Evolutionary conservation across 176 grass and related monocot genomes (phyloP).

Genomic region (Aegilops tauschii): DNA sequence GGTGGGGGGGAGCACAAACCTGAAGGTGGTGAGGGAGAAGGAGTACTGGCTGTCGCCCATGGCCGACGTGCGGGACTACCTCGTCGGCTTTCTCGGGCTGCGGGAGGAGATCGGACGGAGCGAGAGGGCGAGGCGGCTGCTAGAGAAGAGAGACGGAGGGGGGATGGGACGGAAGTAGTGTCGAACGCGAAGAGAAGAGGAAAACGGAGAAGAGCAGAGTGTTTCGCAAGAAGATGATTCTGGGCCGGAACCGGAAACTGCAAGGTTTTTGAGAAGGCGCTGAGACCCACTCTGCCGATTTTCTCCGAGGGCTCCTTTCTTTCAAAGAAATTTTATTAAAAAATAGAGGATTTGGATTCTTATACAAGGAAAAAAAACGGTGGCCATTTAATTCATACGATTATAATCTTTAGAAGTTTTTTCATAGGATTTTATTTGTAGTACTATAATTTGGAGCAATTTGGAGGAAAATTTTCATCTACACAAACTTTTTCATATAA

Average conservation of each 20-base stretch:
- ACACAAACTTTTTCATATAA: too few relatives aligned
- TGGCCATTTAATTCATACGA: too few relatives aligned
- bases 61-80: neutral
- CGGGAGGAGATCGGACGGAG: neutral
- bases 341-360: too few relatives aligned
- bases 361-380: too few relatives aligned
- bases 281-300: too few relatives aligned
- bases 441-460: too few relatives aligned
- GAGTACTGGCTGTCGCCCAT: conserved; percentile 99
- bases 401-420: too few relatives aligned
- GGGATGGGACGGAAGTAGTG: neutral
- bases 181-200: neutral
- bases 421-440: too few relatives aligned
- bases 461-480: too few relatives aligned
- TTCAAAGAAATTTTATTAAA: too few relatives aligned
- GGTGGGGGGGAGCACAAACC: conserved; percentile 23
- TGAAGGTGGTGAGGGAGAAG: conserved; percentile 98
- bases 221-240: conserved; percentile 38
- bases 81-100: conserved; percentile 7
- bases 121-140: conserved; percentile 22
- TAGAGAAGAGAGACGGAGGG: neutral
- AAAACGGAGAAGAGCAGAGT: conserved; percentile 17
- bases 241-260: neutral
- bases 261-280: neutral
- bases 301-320: too few relatives aligned